Evolutionary conservation across 768 basidiomycete genomes (phyloP).

Genomic region (Hirschioporus abietinus): DNA sequence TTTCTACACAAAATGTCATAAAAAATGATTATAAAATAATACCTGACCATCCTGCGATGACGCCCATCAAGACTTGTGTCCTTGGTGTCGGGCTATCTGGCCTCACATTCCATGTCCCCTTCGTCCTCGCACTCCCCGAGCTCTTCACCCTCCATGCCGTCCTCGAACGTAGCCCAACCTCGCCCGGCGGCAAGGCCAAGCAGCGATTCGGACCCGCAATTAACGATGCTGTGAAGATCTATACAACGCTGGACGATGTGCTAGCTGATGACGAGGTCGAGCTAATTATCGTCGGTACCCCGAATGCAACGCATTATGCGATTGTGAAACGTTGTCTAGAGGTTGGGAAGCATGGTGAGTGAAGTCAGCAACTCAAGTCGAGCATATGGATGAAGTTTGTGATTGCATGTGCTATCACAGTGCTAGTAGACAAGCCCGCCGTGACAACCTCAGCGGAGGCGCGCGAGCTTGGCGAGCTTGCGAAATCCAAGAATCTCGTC

Average conservation of each 20-base stretch:
- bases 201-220: constrained; percentile 54
- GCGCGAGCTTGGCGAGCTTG: constrained; percentile 52
- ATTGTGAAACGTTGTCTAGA: constrained; percentile 60
- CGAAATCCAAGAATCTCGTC: constrained; percentile 52
- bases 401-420: constrained; percentile 26
- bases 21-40: neutral
- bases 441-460: constrained; percentile 57
- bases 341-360: constrained; percentile 68
- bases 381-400: neutral
- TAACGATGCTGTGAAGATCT: constrained; percentile 41
- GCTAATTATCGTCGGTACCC: constrained; percentile 62
- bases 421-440: constrained; percentile 78
- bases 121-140: constrained; percentile 66
- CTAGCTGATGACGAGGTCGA: constrained; percentile 61
- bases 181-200: constrained; percentile 57
- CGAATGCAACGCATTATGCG: constrained; percentile 67
- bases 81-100: constrained; percentile 75
- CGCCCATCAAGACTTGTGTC: constrained; percentile 63
- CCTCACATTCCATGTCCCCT: constrained; percentile 76
- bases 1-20: neutral
- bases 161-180: constrained; percentile 62
- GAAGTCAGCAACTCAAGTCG: neutral
- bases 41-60: constrained; percentile 10
- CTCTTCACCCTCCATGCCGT: constrained; percentile 70
- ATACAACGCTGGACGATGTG: constrained; percentile 56